Evolutionary conservation across 2,329 filamentous ascomycete species (phyloP).

Genomic region (Paradendryphiella salina): DNA sequence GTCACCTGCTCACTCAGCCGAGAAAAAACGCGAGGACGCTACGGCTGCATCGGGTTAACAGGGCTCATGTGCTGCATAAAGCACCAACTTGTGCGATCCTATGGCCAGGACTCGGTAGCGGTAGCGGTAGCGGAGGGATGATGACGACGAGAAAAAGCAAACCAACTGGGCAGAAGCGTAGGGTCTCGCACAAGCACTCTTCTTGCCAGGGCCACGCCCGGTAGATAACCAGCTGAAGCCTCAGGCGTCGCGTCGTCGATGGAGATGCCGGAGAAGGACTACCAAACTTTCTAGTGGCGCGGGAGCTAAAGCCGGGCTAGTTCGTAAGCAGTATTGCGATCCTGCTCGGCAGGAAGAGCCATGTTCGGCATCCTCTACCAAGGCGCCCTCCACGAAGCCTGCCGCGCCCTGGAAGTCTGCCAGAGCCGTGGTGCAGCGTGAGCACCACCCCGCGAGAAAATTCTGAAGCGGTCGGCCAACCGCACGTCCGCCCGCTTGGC

Average conservation of each 20-base stretch:
- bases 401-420: not conserved
- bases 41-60: constrained; percentile 11
- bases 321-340: constrained; percentile 14
- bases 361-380: constrained; percentile 23
- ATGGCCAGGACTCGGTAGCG: constrained; percentile 7
- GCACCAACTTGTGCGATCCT: constrained; percentile 13
- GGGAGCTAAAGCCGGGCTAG: constrained; percentile 25
- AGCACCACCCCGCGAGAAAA: constrained; percentile 36
- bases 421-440: constrained; percentile 15
- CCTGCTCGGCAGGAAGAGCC: constrained; percentile 26
- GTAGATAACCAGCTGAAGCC: not conserved
- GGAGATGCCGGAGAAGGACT: constrained; percentile 44
- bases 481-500: constrained; percentile 28
- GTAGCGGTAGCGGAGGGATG: not conserved
- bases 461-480: constrained; percentile 29
- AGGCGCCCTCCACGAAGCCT: constrained; percentile 13
- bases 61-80: constrained; percentile 23
- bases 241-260: constrained; percentile 15
- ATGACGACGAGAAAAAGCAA: not conserved
- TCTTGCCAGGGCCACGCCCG: not conserved
- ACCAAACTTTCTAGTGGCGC: constrained; percentile 22
- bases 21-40: constrained; percentile 17
- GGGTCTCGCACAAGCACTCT: not conserved
- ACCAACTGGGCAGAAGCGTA: not conserved
- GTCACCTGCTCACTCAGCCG: constrained; percentile 22